These are phyloP conservation scores for Albophoma yamanashiensis DNA, from an alignment of 2,329 filamentous ascomycete genomes.

Conservation along the genomic window DNA sequence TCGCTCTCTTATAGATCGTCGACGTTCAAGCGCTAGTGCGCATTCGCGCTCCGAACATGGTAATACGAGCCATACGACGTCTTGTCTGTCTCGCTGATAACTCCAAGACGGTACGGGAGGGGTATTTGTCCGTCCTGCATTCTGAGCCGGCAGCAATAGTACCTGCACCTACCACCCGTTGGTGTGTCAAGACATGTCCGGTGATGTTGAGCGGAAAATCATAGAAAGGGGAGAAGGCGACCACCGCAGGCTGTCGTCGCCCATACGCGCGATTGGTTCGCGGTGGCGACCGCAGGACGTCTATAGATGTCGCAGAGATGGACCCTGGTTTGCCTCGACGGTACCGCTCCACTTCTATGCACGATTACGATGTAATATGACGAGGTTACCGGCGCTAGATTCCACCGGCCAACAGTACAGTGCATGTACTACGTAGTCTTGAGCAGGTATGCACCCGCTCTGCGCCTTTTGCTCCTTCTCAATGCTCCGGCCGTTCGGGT, in stretches of 20 bases:
- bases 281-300: not conserved
- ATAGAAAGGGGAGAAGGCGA: no score
- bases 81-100: no score
- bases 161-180: not conserved
- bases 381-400: no score
- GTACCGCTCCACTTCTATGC: not conserved
- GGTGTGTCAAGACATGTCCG: not conserved
- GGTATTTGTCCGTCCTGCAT: not conserved
- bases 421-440: no score
- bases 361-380: not conserved
- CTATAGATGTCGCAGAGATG: not conserved
- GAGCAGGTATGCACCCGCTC: no score
- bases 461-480: no score
- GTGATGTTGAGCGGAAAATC: not conserved
- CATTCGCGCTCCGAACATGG: no score
- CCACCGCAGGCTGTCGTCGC: not conserved
- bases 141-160: not conserved
- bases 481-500: no score
- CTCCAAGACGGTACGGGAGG: not conserved
- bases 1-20: not conserved
- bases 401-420: no score
- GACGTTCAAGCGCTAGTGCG: not conserved
- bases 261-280: not conserved
- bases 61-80: not conserved
- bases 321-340: not conserved